Conservation (phyloP, 78 protist genomes). For the Pigoraptor vietnamica region DNA sequence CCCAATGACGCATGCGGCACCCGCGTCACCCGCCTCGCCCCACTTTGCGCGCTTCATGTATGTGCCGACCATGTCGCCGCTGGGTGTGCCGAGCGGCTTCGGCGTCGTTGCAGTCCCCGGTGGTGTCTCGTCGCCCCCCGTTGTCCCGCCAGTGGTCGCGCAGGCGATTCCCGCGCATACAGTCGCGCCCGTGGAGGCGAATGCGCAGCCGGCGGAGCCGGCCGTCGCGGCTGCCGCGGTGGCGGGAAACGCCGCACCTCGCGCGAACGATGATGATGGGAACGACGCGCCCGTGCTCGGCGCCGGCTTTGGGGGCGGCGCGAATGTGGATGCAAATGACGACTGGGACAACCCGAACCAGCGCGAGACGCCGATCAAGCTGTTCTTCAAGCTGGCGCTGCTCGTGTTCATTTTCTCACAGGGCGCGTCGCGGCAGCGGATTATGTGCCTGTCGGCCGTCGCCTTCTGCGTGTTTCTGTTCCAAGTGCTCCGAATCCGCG, state of each 20-base stretch:
- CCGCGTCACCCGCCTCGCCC: not conserved
- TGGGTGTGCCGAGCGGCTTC: not conserved
- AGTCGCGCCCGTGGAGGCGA: no score
- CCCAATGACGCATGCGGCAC: not conserved
- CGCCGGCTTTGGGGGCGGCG: not conserved
- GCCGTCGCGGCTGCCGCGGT: not conserved
- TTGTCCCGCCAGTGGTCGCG: not conserved
- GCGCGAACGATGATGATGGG: not conserved
- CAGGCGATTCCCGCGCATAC: not conserved
- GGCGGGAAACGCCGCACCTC: no score
- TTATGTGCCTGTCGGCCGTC: not conserved
- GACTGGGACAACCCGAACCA: not conserved
- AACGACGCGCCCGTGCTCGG: not conserved
- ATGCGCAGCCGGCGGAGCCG: not conserved
- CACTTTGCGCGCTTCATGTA: not conserved
- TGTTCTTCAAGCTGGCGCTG: not conserved
- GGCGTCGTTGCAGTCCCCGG: not conserved
- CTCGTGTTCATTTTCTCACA: not conserved
- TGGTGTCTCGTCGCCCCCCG: not conserved
- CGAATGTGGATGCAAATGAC: not conserved
- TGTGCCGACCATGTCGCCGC: not conserved
- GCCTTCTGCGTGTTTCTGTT: not conserved
- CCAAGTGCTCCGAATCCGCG: not conserved
- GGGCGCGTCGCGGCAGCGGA: not conserved
- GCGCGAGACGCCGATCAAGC: not conserved